A percentile compares a stretch with the other conserved stretches of the same genome.
phyloP scores from a whole-genome alignment of 2,329 filamentous ascomycete species.

The Fusarium anguioides region DNA sequence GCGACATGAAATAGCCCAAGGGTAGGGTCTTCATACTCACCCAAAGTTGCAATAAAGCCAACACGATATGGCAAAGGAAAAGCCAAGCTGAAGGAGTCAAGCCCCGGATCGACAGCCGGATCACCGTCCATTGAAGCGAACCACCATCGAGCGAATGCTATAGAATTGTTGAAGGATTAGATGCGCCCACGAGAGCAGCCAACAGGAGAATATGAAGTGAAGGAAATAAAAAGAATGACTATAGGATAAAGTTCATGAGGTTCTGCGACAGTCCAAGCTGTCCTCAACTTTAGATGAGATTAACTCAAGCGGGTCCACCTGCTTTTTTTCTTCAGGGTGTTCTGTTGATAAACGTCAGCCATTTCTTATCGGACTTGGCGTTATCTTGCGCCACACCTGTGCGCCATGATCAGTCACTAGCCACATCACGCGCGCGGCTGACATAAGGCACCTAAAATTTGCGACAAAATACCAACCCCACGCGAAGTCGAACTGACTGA shows the following conservation, averaged over 20 bases:
- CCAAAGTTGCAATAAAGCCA: conserved; percentile 84
- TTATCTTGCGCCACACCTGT: neutral
- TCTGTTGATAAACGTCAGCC: conserved; percentile 17
- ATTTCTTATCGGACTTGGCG: neutral
- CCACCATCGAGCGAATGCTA: conserved; percentile 38
- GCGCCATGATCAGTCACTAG: conserved; percentile 1
- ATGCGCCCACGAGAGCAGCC: conserved; percentile 12
- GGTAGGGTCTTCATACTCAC: conserved; percentile 59
- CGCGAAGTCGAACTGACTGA: conserved; percentile 6
- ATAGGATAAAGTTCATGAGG: conserved; percentile 31
- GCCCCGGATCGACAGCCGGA: conserved; percentile 73
- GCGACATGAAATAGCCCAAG: neutral
- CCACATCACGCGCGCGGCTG: neutral
- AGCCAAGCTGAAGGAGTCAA: conserved; percentile 87
- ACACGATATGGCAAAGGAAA: conserved; percentile 92
- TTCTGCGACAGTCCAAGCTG: conserved; percentile 43
- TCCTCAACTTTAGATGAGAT: conserved; percentile 38
- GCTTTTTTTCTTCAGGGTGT: conserved; percentile 40
- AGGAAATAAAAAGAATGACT: conserved; percentile 29
- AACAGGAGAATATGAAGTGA: neutral
- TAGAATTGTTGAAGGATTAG: neutral
- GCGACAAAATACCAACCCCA: conserved; percentile 3
- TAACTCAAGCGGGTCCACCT: conserved; percentile 28
- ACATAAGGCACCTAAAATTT: neutral
- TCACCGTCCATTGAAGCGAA: conserved; percentile 73